Conservation (phyloP, 495 filamentous ascomycete genomes). For the Trichoderma orchidacearum region DNA sequence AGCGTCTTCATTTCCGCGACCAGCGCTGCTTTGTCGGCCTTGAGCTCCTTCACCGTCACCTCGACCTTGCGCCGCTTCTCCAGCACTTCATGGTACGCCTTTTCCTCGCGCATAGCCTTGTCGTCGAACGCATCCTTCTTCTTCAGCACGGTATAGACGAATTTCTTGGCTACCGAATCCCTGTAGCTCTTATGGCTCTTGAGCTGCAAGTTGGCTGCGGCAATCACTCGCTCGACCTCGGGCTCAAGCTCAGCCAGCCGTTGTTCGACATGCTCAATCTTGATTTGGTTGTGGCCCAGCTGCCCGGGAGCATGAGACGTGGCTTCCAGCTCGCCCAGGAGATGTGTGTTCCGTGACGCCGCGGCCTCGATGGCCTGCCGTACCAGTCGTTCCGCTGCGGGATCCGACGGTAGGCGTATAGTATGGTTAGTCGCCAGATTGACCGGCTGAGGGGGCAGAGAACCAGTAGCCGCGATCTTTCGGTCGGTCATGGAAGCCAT, state of each 20-base stretch:
- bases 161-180: not conserved
- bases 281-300: not conserved
- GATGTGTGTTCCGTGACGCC: not conserved
- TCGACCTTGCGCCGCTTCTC: not conserved
- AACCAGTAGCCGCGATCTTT: not conserved
- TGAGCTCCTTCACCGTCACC: not conserved
- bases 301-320: not conserved
- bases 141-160: not conserved
- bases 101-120: not conserved
- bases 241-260: not conserved
- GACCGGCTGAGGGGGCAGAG: not conserved
- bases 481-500: not conserved
- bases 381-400: not conserved
- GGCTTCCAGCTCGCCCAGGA: not conserved
- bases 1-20: not conserved
- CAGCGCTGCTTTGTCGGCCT: not conserved
- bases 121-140: not conserved
- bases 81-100: not conserved
- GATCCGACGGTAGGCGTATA: not conserved
- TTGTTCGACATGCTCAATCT: not conserved
- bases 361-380: not conserved
- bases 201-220: not conserved
- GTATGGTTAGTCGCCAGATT: not conserved
- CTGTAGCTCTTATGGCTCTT: not conserved
- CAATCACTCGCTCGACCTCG: not conserved